Percentiles rank a stretch among this genome's conserved stretches.
phyloP scores from a whole-genome alignment of 495 filamentous ascomycete genomes.

The Barbatosphaeria neglecta region DNA sequence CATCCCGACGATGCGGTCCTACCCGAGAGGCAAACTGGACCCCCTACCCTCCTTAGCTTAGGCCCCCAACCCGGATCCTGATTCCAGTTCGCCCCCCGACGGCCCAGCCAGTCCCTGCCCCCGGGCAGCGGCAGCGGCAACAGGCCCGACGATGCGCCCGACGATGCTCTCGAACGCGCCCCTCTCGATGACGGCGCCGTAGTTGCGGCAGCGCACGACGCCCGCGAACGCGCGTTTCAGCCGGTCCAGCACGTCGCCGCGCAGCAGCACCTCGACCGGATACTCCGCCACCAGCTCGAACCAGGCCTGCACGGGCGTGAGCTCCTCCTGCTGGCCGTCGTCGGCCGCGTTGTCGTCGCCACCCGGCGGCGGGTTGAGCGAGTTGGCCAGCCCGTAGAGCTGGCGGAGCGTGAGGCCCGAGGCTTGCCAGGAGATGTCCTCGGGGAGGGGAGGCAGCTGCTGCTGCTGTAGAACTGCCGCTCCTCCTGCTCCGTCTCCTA shows the following conservation, averaged over 20 bases:
- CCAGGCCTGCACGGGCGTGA: slow-evolving; percentile 42
- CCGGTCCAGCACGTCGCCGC: slow-evolving; percentile 8
- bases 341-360: too few species aligned
- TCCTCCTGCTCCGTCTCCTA: too few species aligned
- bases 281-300: slow-evolving; percentile 29
- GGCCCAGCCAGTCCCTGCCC: not conserved
- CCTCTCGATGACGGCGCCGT: slow-evolving; percentile 31
- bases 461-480: too few species aligned
- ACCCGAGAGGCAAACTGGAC: too few species aligned
- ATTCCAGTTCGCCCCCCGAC: not conserved
- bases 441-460: too few species aligned
- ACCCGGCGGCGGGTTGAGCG: slow-evolving; percentile 19
- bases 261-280: slow-evolving; percentile 9
- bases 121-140: not conserved
- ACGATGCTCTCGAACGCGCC: slow-evolving; percentile 27
- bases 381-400: slow-evolving; percentile 26
- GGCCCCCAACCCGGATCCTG: not conserved
- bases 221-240: slow-evolving; percentile 21
- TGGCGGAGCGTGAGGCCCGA: slow-evolving; percentile 20
- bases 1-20: too few species aligned
- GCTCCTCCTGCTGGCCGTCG: slow-evolving; percentile 26
- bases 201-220: slow-evolving; percentile 25
- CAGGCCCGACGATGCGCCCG: slow-evolving; percentile 11
- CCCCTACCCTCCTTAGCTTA: too few species aligned
- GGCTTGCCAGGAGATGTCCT: slow-evolving; percentile 9